phyloP scores from a whole-genome alignment of 2,329 filamentous ascomycete species.

The Fusarium tjaetaba region DNA sequence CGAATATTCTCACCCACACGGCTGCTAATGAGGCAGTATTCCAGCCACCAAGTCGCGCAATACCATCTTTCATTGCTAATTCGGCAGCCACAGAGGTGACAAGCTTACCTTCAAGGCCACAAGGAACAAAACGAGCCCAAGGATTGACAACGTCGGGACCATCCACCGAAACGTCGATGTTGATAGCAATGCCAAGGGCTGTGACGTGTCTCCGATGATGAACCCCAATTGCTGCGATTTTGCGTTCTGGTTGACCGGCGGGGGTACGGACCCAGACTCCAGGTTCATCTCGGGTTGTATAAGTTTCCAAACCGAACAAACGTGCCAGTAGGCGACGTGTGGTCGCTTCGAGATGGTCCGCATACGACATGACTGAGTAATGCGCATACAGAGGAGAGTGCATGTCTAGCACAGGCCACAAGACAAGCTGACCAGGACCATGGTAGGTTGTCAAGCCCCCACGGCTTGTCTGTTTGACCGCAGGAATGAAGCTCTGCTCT shows the following conservation, averaged over 20 bases:
- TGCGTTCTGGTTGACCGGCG: conserved; percentile 58
- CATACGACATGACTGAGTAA: conserved; percentile 79
- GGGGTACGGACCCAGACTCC: conserved; percentile 77
- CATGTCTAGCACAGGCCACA: conserved; percentile 93
- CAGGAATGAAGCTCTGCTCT: conserved; percentile 55
- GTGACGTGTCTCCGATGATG: conserved; percentile 86
- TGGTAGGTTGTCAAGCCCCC: conserved; percentile 96
- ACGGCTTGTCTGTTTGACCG: conserved; percentile 77
- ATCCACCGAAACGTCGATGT: conserved; percentile 70
- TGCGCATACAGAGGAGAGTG: conserved; percentile 63
- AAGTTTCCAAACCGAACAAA: conserved; percentile 67
- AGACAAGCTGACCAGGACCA: conserved; percentile 89
- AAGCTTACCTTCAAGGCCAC: conserved; percentile 81
- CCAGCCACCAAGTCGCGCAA: conserved; percentile 29
- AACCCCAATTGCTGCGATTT: conserved; percentile 93
- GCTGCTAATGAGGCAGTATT: conserved; percentile 44
- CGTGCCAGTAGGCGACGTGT: conserved; percentile 72
- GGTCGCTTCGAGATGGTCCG: conserved; percentile 79
- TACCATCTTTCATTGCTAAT: conserved; percentile 40
- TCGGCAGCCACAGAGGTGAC: conserved; percentile 78
- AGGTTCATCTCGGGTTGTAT: conserved; percentile 75
- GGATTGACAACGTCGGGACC: conserved; percentile 57
- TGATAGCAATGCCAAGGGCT: conserved; percentile 84
- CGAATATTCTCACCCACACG: conserved; percentile 49
- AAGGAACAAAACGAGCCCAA: conserved; percentile 83